Evolutionary conservation across 2,329 filamentous ascomycete species (phyloP), one percentile per base, ranked within the genome.

Genomic region (Talaromyces sp.): DNA sequence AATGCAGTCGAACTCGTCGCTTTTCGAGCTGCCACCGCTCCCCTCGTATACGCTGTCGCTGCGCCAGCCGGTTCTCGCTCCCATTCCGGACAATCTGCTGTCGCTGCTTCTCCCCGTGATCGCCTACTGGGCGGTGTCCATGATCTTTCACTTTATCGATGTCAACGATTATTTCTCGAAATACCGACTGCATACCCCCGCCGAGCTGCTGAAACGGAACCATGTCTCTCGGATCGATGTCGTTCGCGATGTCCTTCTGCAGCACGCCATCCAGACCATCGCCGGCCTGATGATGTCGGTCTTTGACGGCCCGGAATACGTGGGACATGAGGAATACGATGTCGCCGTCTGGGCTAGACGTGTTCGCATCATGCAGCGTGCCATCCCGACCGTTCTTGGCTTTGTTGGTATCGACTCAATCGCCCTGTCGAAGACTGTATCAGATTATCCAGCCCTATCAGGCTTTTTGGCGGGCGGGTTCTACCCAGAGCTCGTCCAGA

Each of bases 151-250:
- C 81, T 72, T 88, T 68, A 87, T 98, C 71, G 95, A 99, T 78
- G 81, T 87, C 62, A 88, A 88, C 78, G 91, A 97, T 75, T 80
- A 94, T 42, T 96, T 94, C 75, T 89, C 93, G 18, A 87, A 96
- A 70, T 97, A 98, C 78, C 89, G 95, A 65, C 83, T 99, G 50
- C 95, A 99, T 78, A 98, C 95, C 0, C 95, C 95, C 14, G 92
- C 92, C 58, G 94, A 98, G 77, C 89, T 98, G 65, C 75, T 88
- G 40, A 91, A 91, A 76, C 87, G 93, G 69, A 97, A 97, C 77
- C 91, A 91, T 71, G 94, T 92, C 59, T 86, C 90, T 54, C 87
- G 92, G 65, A 91, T 85, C 78, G 89, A 97, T 70, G 92, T 96
- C 3, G 86, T 94, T 65, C 88, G 91, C 74, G 94, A 98, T 81